Evolutionary conservation across 768 basidiomycete genomes (phyloP).

Genomic region (Calocera viscosa): DNA sequence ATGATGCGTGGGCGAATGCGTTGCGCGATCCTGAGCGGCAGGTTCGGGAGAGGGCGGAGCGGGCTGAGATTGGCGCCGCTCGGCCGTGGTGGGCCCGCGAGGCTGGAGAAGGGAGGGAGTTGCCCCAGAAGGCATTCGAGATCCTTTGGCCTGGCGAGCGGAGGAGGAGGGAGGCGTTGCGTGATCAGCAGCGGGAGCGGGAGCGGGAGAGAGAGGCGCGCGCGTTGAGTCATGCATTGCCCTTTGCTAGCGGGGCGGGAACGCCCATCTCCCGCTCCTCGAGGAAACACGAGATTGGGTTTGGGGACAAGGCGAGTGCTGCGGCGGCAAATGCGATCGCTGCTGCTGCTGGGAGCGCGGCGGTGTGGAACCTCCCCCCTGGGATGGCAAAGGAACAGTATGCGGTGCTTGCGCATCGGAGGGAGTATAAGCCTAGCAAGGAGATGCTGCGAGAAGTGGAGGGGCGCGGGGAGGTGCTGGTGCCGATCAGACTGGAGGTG

Average conservation of each 20-base stretch:
- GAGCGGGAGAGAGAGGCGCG: slow-evolving; percentile 42
- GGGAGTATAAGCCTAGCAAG: slow-evolving; percentile 16
- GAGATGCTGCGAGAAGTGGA: slow-evolving; percentile 27
- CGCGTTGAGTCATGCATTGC: slow-evolving; percentile 54
- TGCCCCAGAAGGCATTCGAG: slow-evolving; percentile 48
- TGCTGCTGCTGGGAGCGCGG: not conserved
- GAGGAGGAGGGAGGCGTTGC: slow-evolving; percentile 32
- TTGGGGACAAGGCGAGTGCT: slow-evolving; percentile 40
- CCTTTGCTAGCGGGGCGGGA: slow-evolving; percentile 10
- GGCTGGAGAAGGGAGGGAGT: slow-evolving; percentile 26
- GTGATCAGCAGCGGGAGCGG: slow-evolving; percentile 36
- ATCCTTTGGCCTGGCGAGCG: slow-evolving; percentile 40
- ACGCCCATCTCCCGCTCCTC: slow-evolving; percentile 29
- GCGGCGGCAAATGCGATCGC: not conserved
- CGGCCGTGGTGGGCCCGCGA: slow-evolving; percentile 20
- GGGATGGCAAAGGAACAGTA: not conserved
- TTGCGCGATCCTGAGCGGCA: slow-evolving; percentile 16
- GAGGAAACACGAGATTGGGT: slow-evolving; percentile 41
- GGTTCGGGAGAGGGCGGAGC: slow-evolving; percentile 12
- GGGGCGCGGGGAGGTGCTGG: slow-evolving; percentile 51
- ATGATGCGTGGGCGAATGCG: slow-evolving; percentile 33
- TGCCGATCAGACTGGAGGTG: slow-evolving; percentile 91
- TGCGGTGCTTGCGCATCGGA: not conserved
- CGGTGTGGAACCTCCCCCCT: not conserved
- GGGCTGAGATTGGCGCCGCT: slow-evolving; percentile 17